Evolutionary conservation across 75 land plant species (phyloP).

Genomic region (Picea sitchensis): DNA sequence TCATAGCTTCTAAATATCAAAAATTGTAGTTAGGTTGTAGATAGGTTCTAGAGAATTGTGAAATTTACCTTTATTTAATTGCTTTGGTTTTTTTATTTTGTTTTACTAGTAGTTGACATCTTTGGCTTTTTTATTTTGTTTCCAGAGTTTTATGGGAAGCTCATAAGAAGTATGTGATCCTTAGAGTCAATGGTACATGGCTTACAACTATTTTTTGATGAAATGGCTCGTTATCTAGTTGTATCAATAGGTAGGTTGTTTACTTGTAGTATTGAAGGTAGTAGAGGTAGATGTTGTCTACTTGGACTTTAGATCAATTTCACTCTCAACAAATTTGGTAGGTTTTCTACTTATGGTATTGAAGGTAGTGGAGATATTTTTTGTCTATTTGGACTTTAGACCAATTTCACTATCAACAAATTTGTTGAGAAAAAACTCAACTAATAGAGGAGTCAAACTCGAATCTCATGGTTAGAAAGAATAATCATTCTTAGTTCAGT

Average conservation of each 20-base stretch:
- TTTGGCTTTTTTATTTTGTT: background rate
- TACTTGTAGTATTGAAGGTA: conserved; percentile 1
- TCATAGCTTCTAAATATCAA: no score
- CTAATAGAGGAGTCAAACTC: no score
- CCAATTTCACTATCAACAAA: no score
- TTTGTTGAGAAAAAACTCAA: no score
- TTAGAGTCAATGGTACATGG: conserved; percentile 58
- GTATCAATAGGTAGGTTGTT: conserved; percentile 39
- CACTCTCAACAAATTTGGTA: no score
- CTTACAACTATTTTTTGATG: conserved; percentile 56
- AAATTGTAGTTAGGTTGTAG: background rate
- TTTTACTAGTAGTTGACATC: background rate
- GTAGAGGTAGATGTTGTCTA: conserved; percentile 42
- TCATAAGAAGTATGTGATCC: conserved; percentile 53
- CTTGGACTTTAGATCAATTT: no score
- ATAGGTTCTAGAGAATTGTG: no score
- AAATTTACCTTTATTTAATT: background rate
- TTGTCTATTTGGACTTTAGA: no score
- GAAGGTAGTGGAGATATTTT: no score
- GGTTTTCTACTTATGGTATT: no score
- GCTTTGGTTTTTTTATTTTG: background rate
- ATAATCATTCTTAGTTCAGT: no score
- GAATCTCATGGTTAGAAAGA: no score
- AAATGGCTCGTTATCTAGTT: conserved; percentile 49
- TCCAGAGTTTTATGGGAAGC: conserved; percentile 58